Percentiles rank a stretch among this genome's conserved stretches.
phyloP scores from a whole-genome alignment of 2,329 filamentous ascomycete species.

The Sporothrix curviconia region DNA sequence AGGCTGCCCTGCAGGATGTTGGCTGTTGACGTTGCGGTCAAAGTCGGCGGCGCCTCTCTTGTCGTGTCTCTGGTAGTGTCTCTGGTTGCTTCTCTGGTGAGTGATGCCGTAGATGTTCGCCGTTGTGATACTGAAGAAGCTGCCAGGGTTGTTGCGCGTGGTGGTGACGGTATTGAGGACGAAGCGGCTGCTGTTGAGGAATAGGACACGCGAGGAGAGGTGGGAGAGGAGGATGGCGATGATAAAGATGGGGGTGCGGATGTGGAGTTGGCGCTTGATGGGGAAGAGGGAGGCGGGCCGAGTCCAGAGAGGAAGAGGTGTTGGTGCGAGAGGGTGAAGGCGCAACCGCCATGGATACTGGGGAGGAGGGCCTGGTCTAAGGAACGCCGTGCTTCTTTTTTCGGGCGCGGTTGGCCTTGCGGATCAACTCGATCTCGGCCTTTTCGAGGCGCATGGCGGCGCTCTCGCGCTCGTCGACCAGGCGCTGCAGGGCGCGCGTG shows the following conservation, averaged over 20 bases:
- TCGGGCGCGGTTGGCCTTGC: constrained; percentile 59
- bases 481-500: constrained; percentile 64
- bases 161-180: neutral
- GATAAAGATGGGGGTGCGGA: constrained; percentile 1
- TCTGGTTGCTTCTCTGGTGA: neutral
- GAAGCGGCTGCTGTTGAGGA: neutral
- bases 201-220: neutral
- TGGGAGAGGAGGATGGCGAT: constrained; percentile 1
- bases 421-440: constrained; percentile 76
- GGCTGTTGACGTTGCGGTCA: neutral
- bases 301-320: neutral
- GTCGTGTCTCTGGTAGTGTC: neutral
- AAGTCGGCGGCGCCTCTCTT: neutral
- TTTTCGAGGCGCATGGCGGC: constrained; percentile 72
- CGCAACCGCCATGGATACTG: constrained; percentile 14
- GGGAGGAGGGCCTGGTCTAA: neutral
- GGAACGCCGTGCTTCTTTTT: constrained; percentile 36
- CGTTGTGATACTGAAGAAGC: neutral
- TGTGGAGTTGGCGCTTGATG: neutral
- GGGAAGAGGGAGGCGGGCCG: constrained; percentile 1
- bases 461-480: constrained; percentile 70
- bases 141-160: neutral
- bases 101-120: neutral
- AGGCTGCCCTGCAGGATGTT: neutral
- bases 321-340: neutral